A percentile compares a stretch with the other conserved stretches of the same genome.
These are phyloP conservation scores for Meyerozyma athensensis DNA, from an alignment of 1,139 yeast species.

Conservation along the genomic window DNA sequence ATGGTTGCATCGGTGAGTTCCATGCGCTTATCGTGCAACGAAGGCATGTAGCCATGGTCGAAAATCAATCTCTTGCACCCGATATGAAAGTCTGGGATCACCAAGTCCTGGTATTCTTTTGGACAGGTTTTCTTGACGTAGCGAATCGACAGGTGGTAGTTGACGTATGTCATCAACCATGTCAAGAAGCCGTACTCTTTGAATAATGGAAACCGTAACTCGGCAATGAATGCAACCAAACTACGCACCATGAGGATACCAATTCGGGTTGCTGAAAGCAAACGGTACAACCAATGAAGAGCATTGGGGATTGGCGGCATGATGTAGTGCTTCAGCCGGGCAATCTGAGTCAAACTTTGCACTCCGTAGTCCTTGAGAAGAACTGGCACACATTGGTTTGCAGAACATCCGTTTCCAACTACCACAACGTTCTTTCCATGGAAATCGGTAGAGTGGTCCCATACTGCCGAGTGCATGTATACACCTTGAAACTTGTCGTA, in stretches of 20 bases:
- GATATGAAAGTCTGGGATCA: constrained; percentile 13
- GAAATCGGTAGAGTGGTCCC: constrained; percentile 40
- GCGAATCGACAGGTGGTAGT: neutral
- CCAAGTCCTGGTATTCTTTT: constrained; percentile 10
- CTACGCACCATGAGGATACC: constrained; percentile 11
- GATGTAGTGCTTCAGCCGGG: constrained; percentile 14
- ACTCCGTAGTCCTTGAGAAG: constrained; percentile 10
- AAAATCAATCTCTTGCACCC: constrained; percentile 15
- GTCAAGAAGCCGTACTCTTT: constrained; percentile 8
- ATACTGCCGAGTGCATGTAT: constrained; percentile 46
- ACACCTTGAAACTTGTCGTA: constrained; percentile 36
- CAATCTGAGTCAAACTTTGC: constrained; percentile 11
- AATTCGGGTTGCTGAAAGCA: constrained; percentile 8
- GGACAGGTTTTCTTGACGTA: constrained; percentile 11
- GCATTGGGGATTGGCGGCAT: constrained; percentile 14
- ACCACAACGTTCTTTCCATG: constrained; percentile 20
- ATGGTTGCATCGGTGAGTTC: constrained; percentile 8
- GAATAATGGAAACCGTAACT: constrained; percentile 12
- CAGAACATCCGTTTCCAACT: constrained; percentile 23
- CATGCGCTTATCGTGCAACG: constrained; percentile 10
- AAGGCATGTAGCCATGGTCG: constrained; percentile 13
- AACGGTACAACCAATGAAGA: constrained; percentile 8
- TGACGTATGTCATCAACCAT: neutral
- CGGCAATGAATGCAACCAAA: constrained; percentile 11
- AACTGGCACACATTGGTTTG: constrained; percentile 19